Conservation (phyloP, 306 rosid genomes). For the Heteromeles arbutifolia region DNA sequence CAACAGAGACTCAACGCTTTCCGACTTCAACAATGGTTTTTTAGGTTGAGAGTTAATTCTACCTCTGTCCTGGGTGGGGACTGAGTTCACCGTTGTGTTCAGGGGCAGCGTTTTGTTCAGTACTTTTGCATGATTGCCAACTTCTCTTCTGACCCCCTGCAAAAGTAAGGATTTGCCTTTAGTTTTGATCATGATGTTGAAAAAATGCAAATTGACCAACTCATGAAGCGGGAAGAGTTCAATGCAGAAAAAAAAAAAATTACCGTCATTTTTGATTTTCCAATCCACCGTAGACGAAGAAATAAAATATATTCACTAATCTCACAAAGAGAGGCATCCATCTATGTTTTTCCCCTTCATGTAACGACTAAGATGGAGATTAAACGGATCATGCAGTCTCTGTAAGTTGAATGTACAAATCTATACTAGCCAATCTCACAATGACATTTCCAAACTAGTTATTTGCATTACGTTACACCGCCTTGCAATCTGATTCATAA, state of each 20-base stretch:
- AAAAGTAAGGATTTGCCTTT: not conserved
- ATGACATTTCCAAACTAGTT: not conserved
- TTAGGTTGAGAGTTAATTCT: slow-evolving; percentile 37
- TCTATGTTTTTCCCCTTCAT: not conserved
- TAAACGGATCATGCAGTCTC: not conserved
- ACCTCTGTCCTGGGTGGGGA: slow-evolving; percentile 31
- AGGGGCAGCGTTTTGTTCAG: slow-evolving; percentile 44
- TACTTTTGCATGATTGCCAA: slow-evolving; percentile 65
- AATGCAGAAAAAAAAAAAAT: not conserved
- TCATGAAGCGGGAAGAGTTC: not conserved
- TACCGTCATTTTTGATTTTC: not conserved
- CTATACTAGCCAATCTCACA: not conserved
- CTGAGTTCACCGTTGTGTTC: slow-evolving; percentile 19
- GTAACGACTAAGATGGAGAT: not conserved
- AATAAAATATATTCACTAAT: not conserved
- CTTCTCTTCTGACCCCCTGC: slow-evolving; percentile 98
- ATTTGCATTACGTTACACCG: not conserved
- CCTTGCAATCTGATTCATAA: not conserved
- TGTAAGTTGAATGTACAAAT: not conserved
- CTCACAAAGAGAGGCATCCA: not conserved
- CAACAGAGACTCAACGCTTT: slow-evolving; percentile 24
- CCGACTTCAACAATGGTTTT: slow-evolving; percentile 26
- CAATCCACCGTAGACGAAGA: not conserved
- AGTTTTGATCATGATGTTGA: not conserved
- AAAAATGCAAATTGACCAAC: not conserved